phyloP scores from a whole-genome alignment of 1,139 yeast species.

The Nadsonia commutata region DNA sequence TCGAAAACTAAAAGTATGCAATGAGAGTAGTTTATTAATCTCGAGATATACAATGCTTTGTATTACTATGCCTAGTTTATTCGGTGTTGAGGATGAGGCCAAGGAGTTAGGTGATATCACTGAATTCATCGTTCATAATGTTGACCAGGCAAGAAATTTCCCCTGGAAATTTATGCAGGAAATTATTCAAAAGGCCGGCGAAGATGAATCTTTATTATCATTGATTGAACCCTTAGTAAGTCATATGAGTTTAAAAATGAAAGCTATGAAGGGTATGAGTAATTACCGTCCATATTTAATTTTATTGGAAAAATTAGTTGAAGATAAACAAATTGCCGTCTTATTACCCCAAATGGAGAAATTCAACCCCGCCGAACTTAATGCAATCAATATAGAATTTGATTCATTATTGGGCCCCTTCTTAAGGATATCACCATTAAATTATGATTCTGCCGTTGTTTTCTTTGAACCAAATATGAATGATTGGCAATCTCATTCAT shows the following conservation, averaged over 20 bases:
- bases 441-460: slow-evolving; percentile 13
- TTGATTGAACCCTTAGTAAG: slow-evolving; percentile 35
- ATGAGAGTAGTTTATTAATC: slow-evolving; percentile 10
- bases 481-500: slow-evolving; percentile 2
- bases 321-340: slow-evolving; percentile 48
- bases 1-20: slow-evolving; percentile 8
- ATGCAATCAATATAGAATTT: slow-evolving; percentile 39
- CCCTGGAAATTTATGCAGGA: slow-evolving; percentile 42
- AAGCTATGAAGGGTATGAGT: slow-evolving; percentile 11
- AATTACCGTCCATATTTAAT: slow-evolving; percentile 38
- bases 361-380: slow-evolving; percentile 28
- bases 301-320: slow-evolving; percentile 45
- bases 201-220: slow-evolving; percentile 52
- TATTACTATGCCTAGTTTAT: slow-evolving; percentile 9
- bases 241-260: slow-evolving; percentile 12
- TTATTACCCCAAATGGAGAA: slow-evolving; percentile 42
- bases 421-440: slow-evolving; percentile 59
- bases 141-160: slow-evolving; percentile 9
- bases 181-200: slow-evolving; percentile 42
- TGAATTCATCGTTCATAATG: slow-evolving; percentile 11
- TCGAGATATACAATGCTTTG: slow-evolving; percentile 7
- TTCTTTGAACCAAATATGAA: slow-evolving; percentile 3
- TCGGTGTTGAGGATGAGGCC: slow-evolving; percentile 6
- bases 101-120: slow-evolving; percentile 7
- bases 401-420: slow-evolving; percentile 65